Evolutionary conservation across 164 flowering plant species (phyloP).

Genomic region (Annona cherimola): DNA sequence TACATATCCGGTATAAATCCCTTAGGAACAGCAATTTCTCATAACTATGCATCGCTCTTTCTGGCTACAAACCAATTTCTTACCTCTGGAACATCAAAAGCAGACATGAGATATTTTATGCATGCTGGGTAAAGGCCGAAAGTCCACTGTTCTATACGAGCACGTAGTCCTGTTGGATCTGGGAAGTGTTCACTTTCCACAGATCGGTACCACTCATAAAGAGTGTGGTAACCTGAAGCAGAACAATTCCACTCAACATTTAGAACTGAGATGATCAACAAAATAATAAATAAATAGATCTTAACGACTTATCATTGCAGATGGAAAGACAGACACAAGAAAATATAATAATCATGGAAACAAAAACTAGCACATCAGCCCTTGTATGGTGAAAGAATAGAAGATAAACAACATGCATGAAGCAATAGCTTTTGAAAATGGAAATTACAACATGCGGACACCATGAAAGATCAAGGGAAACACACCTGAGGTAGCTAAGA

Average conservation of each 20-base stretch:
- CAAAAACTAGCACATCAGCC: background rate
- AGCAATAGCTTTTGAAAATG: background rate
- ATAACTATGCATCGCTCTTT: background rate
- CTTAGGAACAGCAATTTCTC: background rate
- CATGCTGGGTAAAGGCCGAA: conserved; percentile 99
- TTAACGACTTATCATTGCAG: background rate
- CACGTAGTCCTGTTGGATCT: conserved; percentile 95
- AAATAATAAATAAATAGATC: background rate
- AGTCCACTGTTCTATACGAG: conserved; percentile 95
- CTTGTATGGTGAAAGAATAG: background rate
- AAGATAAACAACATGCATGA: background rate
- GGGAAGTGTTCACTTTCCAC: conserved; percentile 96
- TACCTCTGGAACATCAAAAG: conserved; percentile 99
- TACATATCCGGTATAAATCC: background rate
- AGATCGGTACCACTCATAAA: conserved; percentile 88
- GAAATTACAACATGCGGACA: background rate
- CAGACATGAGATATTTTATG: conserved; percentile 98
- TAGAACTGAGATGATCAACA: background rate
- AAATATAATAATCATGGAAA: background rate
- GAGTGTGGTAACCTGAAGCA: conserved; percentile 81
- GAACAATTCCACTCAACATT: background rate
- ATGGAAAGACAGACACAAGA: background rate
- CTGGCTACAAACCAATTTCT: background rate
- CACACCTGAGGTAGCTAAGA: conserved; percentile 84
- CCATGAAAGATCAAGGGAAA: background rate